Percentiles rank a stretch among this genome's conserved stretches.
These are phyloP conservation scores for Diutina mesorugosa DNA, from an alignment of 1,139 yeast species.

Conservation along the genomic window DNA sequence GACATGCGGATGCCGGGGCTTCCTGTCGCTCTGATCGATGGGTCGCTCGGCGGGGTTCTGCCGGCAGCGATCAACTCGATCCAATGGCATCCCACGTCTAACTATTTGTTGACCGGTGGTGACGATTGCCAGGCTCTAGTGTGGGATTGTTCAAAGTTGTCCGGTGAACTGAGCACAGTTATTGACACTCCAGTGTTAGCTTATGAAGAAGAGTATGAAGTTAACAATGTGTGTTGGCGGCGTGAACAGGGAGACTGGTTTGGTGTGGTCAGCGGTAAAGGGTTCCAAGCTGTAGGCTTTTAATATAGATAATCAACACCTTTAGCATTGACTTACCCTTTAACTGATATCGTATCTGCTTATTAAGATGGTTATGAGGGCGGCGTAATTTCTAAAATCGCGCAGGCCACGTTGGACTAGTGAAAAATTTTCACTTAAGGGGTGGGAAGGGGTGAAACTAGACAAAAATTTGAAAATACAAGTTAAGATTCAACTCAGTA, in stretches of 20 bases:
- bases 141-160: slow-evolving; percentile 53
- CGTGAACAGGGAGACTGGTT: slow-evolving; percentile 58
- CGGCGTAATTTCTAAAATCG: background rate
- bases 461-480: too few species aligned
- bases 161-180: slow-evolving; percentile 8
- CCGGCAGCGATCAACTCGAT: slow-evolving; percentile 56
- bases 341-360: too few species aligned
- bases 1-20: slow-evolving; percentile 86
- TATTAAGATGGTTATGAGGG: background rate
- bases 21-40: slow-evolving; percentile 58
- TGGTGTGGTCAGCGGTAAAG: slow-evolving; percentile 70
- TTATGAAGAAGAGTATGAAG: slow-evolving; percentile 50
- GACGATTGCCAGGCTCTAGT: slow-evolving; percentile 86
- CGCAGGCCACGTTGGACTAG: background rate
- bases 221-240: slow-evolving; percentile 72
- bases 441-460: background rate
- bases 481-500: background rate
- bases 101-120: slow-evolving; percentile 59
- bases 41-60: slow-evolving; percentile 39
- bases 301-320: background rate
- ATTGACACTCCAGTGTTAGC: slow-evolving; percentile 37
- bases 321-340: background rate
- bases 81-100: slow-evolving; percentile 73
- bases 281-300: slow-evolving; percentile 52
- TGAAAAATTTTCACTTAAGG: background rate